These are phyloP conservation scores for Alternaria postmessia DNA, from an alignment of 2,329 filamentous ascomycete species.

Conservation along the genomic window DNA sequence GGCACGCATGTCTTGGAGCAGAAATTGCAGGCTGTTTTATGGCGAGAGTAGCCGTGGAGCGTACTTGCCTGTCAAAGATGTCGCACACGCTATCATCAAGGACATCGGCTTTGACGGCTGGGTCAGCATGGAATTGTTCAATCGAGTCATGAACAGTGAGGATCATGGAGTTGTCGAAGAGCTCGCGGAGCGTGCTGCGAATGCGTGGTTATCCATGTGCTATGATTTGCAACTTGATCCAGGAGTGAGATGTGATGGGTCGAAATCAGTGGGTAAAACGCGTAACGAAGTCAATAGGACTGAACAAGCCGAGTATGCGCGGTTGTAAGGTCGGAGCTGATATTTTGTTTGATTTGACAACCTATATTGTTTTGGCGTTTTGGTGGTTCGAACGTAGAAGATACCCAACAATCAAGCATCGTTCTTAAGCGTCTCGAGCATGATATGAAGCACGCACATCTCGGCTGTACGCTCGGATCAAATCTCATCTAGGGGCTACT, in stretches of 20 bases:
- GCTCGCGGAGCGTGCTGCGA: conserved; percentile 61
- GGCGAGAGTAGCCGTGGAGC: conserved; percentile 68
- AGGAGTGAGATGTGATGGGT: neutral
- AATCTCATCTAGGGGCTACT: neutral
- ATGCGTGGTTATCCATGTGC: conserved; percentile 61
- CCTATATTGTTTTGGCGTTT: neutral
- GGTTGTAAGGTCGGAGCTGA: neutral
- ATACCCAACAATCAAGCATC: neutral
- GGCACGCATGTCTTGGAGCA: conserved; percentile 77
- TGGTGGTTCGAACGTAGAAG: neutral
- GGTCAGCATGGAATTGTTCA: conserved; percentile 77
- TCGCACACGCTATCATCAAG: conserved; percentile 68
- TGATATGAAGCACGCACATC: neutral
- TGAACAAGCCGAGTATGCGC: conserved; percentile 8
- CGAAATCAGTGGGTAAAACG: neutral
- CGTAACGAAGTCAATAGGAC: neutral
- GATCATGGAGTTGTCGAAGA: conserved; percentile 63
- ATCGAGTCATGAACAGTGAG: conserved; percentile 64
- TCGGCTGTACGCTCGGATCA: neutral
- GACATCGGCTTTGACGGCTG: conserved; percentile 73
- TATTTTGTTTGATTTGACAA: neutral
- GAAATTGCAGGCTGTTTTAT: conserved; percentile 76
- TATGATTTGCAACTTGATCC: conserved; percentile 45
- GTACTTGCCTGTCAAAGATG: conserved; percentile 71
- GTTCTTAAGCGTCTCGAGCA: neutral